These are phyloP conservation scores for Drosera spatulata DNA, from an alignment of 179 eudicot species.

Conservation along the genomic window DNA sequence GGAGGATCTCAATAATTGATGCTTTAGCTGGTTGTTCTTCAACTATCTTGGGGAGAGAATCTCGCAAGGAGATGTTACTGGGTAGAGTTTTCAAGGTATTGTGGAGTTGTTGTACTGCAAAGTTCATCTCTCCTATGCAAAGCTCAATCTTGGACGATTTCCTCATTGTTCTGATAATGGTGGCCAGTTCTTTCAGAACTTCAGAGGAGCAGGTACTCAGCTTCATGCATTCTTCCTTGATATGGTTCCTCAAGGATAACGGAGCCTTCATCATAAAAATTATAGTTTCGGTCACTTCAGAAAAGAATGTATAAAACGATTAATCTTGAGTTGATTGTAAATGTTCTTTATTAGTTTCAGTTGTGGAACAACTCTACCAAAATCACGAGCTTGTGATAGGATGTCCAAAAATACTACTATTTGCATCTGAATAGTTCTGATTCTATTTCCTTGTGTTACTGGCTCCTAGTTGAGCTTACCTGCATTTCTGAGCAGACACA, in stretches of 20 bases:
- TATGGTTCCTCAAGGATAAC: slow-evolving; percentile 33
- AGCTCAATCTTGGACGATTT: slow-evolving; percentile 35
- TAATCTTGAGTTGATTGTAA: too few relatives aligned
- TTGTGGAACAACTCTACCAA: too few relatives aligned
- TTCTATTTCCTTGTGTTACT: too few relatives aligned
- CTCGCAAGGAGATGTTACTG: slow-evolving; percentile 9
- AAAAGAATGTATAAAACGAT: too few relatives aligned
- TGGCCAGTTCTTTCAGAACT: slow-evolving; percentile 52
- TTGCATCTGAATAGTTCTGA: too few relatives aligned
- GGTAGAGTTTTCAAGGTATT: slow-evolving; percentile 43
- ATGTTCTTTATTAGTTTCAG: too few relatives aligned
- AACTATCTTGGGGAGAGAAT: background rate
- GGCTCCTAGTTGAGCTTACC: slow-evolving; percentile 23
- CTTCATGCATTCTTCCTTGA: slow-evolving; percentile 34
- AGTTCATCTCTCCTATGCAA: slow-evolving; percentile 44
- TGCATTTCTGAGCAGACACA: slow-evolving; percentile 42
- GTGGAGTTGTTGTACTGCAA: slow-evolving; percentile 62
- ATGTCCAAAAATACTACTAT: too few relatives aligned
- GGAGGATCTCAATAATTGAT: slow-evolving; percentile 40
- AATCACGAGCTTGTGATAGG: too few relatives aligned
- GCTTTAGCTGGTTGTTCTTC: too few relatives aligned
- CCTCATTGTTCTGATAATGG: slow-evolving; percentile 31
- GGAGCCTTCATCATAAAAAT: slow-evolving; percentile 34
- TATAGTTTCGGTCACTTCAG: background rate
- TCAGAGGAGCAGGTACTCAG: slow-evolving; percentile 42